Evolutionary conservation across 192 early-diverging fungal genomes (phyloP).

Genomic region (Fimicolochytrium jonesii): DNA sequence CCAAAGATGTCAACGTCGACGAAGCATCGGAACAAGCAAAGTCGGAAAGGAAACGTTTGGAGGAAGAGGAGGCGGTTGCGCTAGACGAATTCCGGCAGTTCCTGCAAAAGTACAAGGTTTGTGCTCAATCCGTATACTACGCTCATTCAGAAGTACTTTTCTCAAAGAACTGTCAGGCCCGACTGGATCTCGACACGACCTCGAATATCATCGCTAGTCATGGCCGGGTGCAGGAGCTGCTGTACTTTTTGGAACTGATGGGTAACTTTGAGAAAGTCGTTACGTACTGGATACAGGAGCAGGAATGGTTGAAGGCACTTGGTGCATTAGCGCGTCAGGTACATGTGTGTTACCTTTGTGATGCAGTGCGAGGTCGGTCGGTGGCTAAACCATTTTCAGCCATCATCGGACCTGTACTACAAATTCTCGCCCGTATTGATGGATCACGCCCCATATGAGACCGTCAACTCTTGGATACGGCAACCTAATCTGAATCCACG

Average conservation of each 20-base stretch:
- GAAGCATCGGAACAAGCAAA: neutral
- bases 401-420: slow-evolving; percentile 85
- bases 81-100: slow-evolving; percentile 72
- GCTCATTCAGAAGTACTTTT: neutral
- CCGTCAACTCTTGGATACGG: slow-evolving; percentile 83
- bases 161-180: slow-evolving; percentile 15
- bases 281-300: slow-evolving; percentile 75
- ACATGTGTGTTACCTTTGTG: too few species aligned
- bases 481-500: slow-evolving; percentile 77
- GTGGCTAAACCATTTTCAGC: too few species aligned
- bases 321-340: slow-evolving; percentile 77
- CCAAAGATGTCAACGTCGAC: neutral
- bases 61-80: slow-evolving; percentile 57
- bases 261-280: slow-evolving; percentile 88
- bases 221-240: slow-evolving; percentile 73
- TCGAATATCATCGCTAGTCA: slow-evolving; percentile 84
- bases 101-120: slow-evolving; percentile 66
- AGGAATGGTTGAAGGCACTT: slow-evolving; percentile 71
- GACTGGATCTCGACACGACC: slow-evolving; percentile 52
- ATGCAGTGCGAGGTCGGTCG: too few species aligned
- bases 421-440: slow-evolving; percentile 83
- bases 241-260: slow-evolving; percentile 77
- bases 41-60: neutral
- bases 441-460: slow-evolving; percentile 76
- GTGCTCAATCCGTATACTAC: too few species aligned